These are phyloP conservation scores for Oryza officinalis DNA, from an alignment of 176 grass and related monocot genomes.

Conservation along the genomic window DNA sequence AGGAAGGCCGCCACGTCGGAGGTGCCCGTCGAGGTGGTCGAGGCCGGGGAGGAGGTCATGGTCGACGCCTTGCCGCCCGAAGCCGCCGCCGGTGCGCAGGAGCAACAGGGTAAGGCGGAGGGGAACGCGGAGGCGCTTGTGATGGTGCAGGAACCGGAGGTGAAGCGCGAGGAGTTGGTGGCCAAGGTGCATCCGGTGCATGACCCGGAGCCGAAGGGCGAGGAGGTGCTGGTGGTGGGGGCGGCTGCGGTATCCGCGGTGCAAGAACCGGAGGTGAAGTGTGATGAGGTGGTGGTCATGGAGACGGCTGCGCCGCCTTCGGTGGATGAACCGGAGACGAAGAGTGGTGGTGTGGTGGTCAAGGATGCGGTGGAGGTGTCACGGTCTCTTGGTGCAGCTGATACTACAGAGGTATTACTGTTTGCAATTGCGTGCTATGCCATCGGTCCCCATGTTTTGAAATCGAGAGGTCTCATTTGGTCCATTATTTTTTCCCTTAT, in stretches of 20 bases:
- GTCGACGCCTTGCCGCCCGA: conserved; percentile 44
- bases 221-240: conserved; percentile 21
- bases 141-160: conserved; percentile 45
- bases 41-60: conserved; percentile 52
- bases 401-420: conserved; percentile 43
- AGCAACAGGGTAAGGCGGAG: conserved; percentile 34
- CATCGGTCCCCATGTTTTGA: not conserved
- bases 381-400: conserved; percentile 33
- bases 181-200: conserved; percentile 23
- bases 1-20: conserved; percentile 30
- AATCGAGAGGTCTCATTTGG: conserved; percentile 35
- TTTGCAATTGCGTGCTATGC: not conserved
- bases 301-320: conserved; percentile 18
- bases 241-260: conserved; percentile 17
- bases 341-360: conserved; percentile 19
- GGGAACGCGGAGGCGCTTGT: conserved; percentile 30
- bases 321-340: conserved; percentile 37
- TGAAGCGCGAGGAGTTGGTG: conserved; percentile 39
- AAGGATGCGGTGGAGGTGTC: conserved; percentile 22
- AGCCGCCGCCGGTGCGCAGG: conserved; percentile 3
- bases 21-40: conserved; percentile 27
- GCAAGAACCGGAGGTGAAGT: conserved; percentile 36
- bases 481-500: conserved; percentile 12
- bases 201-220: conserved; percentile 31
- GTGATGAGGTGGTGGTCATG: not conserved